Evolutionary conservation across 257 asterid genomes (phyloP), one percentile per base, ranked within the genome.

Genomic region (Pogostemon cablin): DNA sequence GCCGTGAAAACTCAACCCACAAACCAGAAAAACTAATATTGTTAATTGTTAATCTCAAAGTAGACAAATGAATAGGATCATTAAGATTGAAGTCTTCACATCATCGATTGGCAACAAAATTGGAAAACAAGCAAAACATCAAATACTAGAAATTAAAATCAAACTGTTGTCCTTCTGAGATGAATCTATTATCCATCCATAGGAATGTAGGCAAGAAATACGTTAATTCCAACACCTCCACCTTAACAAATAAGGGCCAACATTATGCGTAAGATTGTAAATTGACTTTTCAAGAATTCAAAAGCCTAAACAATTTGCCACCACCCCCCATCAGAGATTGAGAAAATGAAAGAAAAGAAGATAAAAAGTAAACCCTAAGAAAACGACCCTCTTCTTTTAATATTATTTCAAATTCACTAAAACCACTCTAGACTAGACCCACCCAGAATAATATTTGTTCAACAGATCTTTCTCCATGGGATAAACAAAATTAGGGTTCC

Each of bases 281-380:
- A 80, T 57, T 41, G 76, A 61, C 68, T 80, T 88, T 83, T 83
- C 78, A 72, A 55, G 59, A 72, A 73, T 73, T 79, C 74, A 81
- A 81, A 85, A 76, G 69, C 75, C 78, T 60, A n/a, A n/a, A n/a
- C 34, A 49, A 72, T 58, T 67, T 25, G 32, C 32, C 32, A 25
- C 32, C 32, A 25, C 8, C 67, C 71, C 69, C 71, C 67, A 73
- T 68, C 62, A 52, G 67, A 68, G 70, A 76, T 54, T 39, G 3
- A 40, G 54, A 77, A 55, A 20, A 55, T 41, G 56, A 42, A 62
- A 71, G 42, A 12, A 32, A 39, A 52, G 34, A 35, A n/a, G 25
- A 2, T 7, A 3, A 38, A 65, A 73, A 71, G 81, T 49, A 80
- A 82, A 78, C 79, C 78, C 84, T 81, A 70, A 42, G 84, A 81